Percentiles rank a stretch among this genome's conserved stretches.
Conservation (phyloP, 306 rosid species). For the Sesbania bispinosa region DNA sequence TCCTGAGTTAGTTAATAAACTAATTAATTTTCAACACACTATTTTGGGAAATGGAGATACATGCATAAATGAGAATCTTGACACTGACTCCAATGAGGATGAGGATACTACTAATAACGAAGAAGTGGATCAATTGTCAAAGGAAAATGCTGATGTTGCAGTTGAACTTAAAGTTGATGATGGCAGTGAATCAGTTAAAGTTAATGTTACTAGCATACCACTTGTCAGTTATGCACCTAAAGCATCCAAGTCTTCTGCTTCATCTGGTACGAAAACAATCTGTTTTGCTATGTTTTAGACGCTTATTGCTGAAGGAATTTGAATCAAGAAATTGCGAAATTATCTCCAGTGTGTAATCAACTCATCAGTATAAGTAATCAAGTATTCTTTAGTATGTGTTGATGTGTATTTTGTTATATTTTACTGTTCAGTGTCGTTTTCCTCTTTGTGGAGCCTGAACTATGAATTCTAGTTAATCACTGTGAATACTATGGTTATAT, state of each 20-base stretch:
- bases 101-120: slow-evolving; percentile 42
- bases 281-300: slow-evolving; percentile 8
- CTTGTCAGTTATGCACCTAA: slow-evolving; percentile 64
- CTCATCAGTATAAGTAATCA: slow-evolving; percentile 4
- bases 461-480: background rate
- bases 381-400: slow-evolving; percentile 15
- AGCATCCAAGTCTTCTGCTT: slow-evolving; percentile 45
- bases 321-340: slow-evolving; percentile 15
- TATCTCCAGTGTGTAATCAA: slow-evolving; percentile 13
- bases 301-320: slow-evolving; percentile 9
- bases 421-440: background rate
- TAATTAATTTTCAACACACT: slow-evolving; percentile 61
- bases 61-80: slow-evolving; percentile 36
- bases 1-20: slow-evolving; percentile 84
- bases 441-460: slow-evolving; percentile 3
- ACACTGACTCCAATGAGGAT: slow-evolving; percentile 47
- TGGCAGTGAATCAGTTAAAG: slow-evolving; percentile 44
- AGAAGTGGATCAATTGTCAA: slow-evolving; percentile 41
- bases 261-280: slow-evolving; percentile 53
- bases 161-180: slow-evolving; percentile 52
- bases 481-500: background rate
- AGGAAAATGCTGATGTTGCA: slow-evolving; percentile 51
- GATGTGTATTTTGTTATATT: slow-evolving; percentile 6
- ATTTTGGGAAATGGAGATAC: slow-evolving; percentile 52
- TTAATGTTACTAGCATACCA: slow-evolving; percentile 54